These are phyloP conservation scores for Cordyceps farinosa DNA, from an alignment of 2,329 filamentous ascomycete species.

Conservation along the genomic window DNA sequence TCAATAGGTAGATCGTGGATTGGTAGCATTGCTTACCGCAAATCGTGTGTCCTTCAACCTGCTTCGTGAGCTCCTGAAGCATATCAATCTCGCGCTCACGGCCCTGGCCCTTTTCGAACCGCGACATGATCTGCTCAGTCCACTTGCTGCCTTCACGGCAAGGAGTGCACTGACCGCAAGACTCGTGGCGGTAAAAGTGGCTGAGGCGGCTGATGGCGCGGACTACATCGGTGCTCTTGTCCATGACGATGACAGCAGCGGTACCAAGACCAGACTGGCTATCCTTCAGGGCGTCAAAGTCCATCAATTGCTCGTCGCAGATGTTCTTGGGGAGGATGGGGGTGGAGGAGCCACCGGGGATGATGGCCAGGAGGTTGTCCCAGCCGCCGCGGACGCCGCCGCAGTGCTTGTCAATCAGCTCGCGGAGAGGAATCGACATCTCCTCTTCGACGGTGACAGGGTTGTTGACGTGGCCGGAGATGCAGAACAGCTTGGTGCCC, in stretches of 20 bases:
- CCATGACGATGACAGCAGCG: conserved; percentile 97
- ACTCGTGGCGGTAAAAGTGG: conserved; percentile 98
- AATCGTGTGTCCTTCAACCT: conserved; percentile 98
- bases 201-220: conserved; percentile 88
- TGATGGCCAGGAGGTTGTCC: conserved; percentile 95
- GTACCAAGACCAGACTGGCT: conserved; percentile 95
- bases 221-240: conserved; percentile 95
- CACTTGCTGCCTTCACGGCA: conserved; percentile 98
- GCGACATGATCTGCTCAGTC: conserved; percentile 98
- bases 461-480: conserved; percentile 98
- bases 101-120: conserved; percentile 88
- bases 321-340: conserved; percentile 86
- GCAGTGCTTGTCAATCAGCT: conserved; percentile 97
- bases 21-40: conserved; percentile 61
- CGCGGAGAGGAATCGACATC: conserved; percentile 94
- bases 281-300: conserved; percentile 98
- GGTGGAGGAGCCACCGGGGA: conserved; percentile 94
- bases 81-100: conserved; percentile 95
- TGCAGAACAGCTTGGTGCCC: conserved; percentile 97
- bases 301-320: conserved; percentile 96
- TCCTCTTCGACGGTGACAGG: conserved; percentile 97
- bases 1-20: not conserved
- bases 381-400: conserved; percentile 94
- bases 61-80: conserved; percentile 98
- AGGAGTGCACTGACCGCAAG: conserved; percentile 97